These are phyloP conservation scores for Neonectria ditissima DNA, from an alignment of 2,329 filamentous ascomycete species.

Conservation along the genomic window DNA sequence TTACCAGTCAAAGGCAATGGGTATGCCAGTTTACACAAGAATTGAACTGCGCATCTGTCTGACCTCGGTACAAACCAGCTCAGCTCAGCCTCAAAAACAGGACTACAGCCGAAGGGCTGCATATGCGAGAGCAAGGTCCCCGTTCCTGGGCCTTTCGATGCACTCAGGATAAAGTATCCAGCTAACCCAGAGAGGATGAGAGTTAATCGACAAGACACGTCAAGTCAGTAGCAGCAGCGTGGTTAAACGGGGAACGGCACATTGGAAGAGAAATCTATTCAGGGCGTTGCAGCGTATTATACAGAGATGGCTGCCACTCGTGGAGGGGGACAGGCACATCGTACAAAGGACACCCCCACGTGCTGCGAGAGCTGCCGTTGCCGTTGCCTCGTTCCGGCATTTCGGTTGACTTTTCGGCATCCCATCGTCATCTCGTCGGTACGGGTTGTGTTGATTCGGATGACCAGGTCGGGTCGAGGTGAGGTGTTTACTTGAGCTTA, in stretches of 20 bases:
- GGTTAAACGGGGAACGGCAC: slow-evolving; percentile 4
- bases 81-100: neutral
- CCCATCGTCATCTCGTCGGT: slow-evolving; percentile 40
- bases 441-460: slow-evolving; percentile 35
- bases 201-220: slow-evolving; percentile 1
- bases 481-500: slow-evolving; percentile 82
- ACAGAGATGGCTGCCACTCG: slow-evolving; percentile 43
- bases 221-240: neutral
- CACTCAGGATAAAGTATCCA: neutral
- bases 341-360: slow-evolving; percentile 39
- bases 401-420: slow-evolving; percentile 40
- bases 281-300: slow-evolving; percentile 49
- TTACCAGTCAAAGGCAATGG: too few relatives aligned
- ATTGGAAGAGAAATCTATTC: slow-evolving; percentile 46
- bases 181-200: neutral
- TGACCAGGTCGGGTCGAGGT: slow-evolving; percentile 24
- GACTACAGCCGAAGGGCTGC: neutral
- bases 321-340: slow-evolving; percentile 38
- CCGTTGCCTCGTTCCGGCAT: slow-evolving; percentile 42
- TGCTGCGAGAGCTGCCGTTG: slow-evolving; percentile 29
- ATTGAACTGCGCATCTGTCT: too few relatives aligned
- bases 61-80: neutral
- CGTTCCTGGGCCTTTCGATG: neutral
- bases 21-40: too few relatives aligned
- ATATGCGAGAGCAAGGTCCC: neutral